Evolutionary conservation across 1,139 yeast genomes (phyloP), one percentile per base, ranked within the genome.

Genomic region (Kodamaea fungicola): DNA sequence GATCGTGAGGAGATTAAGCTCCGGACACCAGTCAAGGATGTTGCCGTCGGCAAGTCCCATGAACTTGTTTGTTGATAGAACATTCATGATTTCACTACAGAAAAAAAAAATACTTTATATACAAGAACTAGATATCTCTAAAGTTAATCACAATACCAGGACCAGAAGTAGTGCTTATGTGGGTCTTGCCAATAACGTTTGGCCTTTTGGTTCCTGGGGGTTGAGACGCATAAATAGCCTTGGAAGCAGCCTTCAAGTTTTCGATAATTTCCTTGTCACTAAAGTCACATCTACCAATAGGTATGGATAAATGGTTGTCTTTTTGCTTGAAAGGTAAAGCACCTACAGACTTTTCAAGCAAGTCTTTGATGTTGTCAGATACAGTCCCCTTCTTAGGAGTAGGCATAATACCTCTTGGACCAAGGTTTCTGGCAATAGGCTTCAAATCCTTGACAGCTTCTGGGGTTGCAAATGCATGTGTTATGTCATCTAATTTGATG

Each of bases 331-430:
- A 70, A 55, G 84, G 80, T 50, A 80, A 71, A 23, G 84, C 76
- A 30, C 95, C 94, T 33, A 78, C 65, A 37, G 80, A 78, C 19
- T 69, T 64, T 32, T 62, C 58, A 45, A 89, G 72, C 43, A 83
- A 64, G 8, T 61, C 59, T 23, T 63, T 67, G 28, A 87, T 63
- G 48, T 87, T 78, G n/a, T 76, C 78, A 1, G 87, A 71, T 12
- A 92, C 94, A 2, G 97, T 90, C 10, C 96, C 95, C 56, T 81
- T 84, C 64, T 89, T 90, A 12, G 77, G 78, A 34, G 77, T 74
- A 34, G 98, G 98, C 87, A 90, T 83, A 46, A 92, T 73, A 22
- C 96, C 96, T 53, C 74, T 80, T 30, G 96, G 95, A 42, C 98
- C 97, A 47, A 94, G 71, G 10, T 75, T 69, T 54, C 89, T 77